Percentiles rank a stretch among this genome's conserved stretches.
These are phyloP conservation scores for Suhomyces panamericanus DNA, from an alignment of 1,139 yeast genomes.

Conservation along the genomic window DNA sequence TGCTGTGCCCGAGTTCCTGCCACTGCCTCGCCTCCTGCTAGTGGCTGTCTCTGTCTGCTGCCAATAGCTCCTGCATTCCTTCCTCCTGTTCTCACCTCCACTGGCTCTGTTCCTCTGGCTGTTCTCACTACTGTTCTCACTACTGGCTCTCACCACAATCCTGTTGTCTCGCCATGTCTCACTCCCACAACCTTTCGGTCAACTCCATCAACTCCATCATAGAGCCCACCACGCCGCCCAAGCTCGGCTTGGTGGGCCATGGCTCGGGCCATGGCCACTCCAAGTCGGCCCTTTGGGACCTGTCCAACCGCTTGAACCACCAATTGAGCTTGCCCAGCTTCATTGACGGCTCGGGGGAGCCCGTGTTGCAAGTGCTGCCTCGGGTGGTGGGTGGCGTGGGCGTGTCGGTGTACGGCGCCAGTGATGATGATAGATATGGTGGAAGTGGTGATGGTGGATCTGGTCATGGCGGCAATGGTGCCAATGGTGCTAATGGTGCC, in stretches of 20 bases:
- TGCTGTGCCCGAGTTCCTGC: not conserved
- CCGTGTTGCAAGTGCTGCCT: constrained; percentile 3
- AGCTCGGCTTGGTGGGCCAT: constrained; percentile 8
- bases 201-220: constrained; percentile 38
- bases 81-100: too few relatives aligned
- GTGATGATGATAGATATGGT: too few relatives aligned
- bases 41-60: not conserved
- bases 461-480: too few relatives aligned
- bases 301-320: constrained; percentile 28
- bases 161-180: constrained; percentile 19
- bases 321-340: constrained; percentile 32
- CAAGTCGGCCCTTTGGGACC: constrained; percentile 32
- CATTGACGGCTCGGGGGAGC: constrained; percentile 20
- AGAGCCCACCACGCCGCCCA: constrained; percentile 46
- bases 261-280: constrained; percentile 4
- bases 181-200: constrained; percentile 39
- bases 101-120: too few relatives aligned
- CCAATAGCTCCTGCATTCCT: not conserved
- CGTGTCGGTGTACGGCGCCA: too few relatives aligned
- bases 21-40: not conserved
- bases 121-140: too few relatives aligned
- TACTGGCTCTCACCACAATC: too few relatives aligned
- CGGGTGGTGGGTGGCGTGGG: not conserved
- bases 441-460: too few relatives aligned
- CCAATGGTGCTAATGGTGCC: too few relatives aligned